A percentile compares a stretch with the other conserved stretches of the same genome.
phyloP scores from a whole-genome alignment of 2,329 filamentous ascomycete species.

The Pseudogymnoascus sp. region DNA sequence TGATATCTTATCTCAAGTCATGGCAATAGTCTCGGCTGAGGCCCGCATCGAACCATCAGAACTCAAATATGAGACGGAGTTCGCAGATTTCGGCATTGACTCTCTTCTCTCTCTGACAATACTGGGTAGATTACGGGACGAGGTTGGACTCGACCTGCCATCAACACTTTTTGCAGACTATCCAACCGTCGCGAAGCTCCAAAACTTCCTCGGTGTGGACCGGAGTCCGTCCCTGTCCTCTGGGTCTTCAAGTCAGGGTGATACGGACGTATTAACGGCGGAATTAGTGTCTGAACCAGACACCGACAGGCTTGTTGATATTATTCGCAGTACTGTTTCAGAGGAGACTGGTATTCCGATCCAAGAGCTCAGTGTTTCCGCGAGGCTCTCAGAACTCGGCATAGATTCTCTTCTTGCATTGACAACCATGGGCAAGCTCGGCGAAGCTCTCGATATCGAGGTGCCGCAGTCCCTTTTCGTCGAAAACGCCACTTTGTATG shows the following conservation, averaged over 20 bases:
- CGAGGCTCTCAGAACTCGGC: conserved; percentile 8
- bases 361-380: not conserved
- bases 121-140: conserved; percentile 27
- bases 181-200: conserved; percentile 20
- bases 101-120: conserved; percentile 31
- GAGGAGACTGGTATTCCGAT: not conserved
- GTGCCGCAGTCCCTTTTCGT: conserved; percentile 8
- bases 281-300: not conserved
- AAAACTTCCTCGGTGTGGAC: not conserved
- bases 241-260: not conserved
- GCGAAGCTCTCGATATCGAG: conserved; percentile 8
- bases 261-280: not conserved
- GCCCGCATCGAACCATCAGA: conserved; percentile 21
- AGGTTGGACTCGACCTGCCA: conserved; percentile 25
- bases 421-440: conserved; percentile 4
- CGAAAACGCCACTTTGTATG: not conserved
- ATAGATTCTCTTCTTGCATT: conserved; percentile 9
- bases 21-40: conserved; percentile 28
- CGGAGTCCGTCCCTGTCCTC: not conserved
- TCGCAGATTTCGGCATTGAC: conserved; percentile 31
- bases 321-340: conserved; percentile 11
- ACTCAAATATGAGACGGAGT: conserved; percentile 21
- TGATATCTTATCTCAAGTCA: not conserved
- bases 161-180: conserved; percentile 23
- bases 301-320: not conserved